Conservation (phyloP, 495 filamentous ascomycete genomes). For the Hypoxylon crocopeplum region DNA sequence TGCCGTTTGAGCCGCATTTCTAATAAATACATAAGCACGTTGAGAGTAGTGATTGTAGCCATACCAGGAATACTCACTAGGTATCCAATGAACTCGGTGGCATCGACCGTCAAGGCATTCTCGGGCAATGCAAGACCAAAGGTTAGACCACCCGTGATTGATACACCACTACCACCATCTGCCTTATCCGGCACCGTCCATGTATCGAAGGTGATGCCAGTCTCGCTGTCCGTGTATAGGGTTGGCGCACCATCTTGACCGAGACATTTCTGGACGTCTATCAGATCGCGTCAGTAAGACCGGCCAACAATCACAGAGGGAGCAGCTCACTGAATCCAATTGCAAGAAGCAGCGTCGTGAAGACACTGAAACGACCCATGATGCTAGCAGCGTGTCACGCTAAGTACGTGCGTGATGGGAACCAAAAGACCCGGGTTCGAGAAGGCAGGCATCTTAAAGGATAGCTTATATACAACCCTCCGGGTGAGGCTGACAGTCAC, state of each 20-base stretch:
- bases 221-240: constrained; percentile 38
- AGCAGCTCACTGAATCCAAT: constrained; percentile 28
- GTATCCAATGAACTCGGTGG: constrained; percentile 59
- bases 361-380: constrained; percentile 29
- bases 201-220: constrained; percentile 42
- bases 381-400: constrained; percentile 11
- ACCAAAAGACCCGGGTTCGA: constrained; percentile 4
- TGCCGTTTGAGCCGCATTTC: constrained; percentile 31
- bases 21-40: constrained; percentile 20
- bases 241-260: constrained; percentile 33
- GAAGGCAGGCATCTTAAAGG: not conserved
- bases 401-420: not conserved
- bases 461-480: constrained; percentile 8
- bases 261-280: constrained; percentile 36
- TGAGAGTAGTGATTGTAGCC: constrained; percentile 11
- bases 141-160: constrained; percentile 47
- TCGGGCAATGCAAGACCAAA: constrained; percentile 58
- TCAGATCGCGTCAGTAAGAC: constrained; percentile 17
- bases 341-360: constrained; percentile 31
- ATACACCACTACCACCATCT: constrained; percentile 16
- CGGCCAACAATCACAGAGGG: not conserved
- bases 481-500: constrained; percentile 7
- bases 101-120: constrained; percentile 47
- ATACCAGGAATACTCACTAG: constrained; percentile 27
- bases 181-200: constrained; percentile 37